Evolutionary conservation across 2,329 filamentous ascomycete species (phyloP), one percentile per base, ranked within the genome.

Genomic region (Colletotrichum sp.): DNA sequence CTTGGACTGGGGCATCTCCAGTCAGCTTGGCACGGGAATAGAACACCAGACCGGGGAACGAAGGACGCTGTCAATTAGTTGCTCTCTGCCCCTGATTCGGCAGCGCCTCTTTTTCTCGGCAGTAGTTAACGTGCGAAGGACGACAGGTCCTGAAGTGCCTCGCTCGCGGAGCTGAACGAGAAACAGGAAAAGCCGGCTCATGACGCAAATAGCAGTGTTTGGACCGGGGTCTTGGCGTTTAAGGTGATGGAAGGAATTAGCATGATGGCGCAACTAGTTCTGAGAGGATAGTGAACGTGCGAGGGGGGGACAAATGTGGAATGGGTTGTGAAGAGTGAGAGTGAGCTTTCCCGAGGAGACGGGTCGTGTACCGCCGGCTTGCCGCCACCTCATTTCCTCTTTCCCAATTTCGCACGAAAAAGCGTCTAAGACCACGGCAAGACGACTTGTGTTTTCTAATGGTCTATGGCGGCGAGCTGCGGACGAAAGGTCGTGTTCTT

Each of bases 351-450:
- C 68, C 24, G 44, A 57, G n/a, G 30, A 55, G 28, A 55, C 32
- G 55, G 66, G 9, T 44, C 55, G 28, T 52, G 39, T 30, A 36
- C 55, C 55, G 55, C 55, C 55, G n/a, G 32, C 32, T 24, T 26
- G 32, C 44, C 57, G 73, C 64, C 64, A 69, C 70, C 44, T 28
- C 57, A 73, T 76, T 73, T 76, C 63, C 64, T 16, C 7, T 36
- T 39, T 57, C 13, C 28, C 52, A 60, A 63, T 10, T 60, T 68
- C 24, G 9, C 49, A 57, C 28, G 18, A 32, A 30, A 39, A 39
- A 2, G 36, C 36, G 36, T 18, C 36, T 9, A 39, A 39, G 36
- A 39, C 36, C 36, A 39, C 36, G 36, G 16, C 36, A 39, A 39
- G 36, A 39, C 36, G 36, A 9, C 0, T 8, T 39, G 7, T 39